A percentile compares a stretch with the other conserved stretches of the same genome.
phyloP scores from a whole-genome alignment of 352 stramenopile genomes.

The Pythium oligandrum region DNA sequence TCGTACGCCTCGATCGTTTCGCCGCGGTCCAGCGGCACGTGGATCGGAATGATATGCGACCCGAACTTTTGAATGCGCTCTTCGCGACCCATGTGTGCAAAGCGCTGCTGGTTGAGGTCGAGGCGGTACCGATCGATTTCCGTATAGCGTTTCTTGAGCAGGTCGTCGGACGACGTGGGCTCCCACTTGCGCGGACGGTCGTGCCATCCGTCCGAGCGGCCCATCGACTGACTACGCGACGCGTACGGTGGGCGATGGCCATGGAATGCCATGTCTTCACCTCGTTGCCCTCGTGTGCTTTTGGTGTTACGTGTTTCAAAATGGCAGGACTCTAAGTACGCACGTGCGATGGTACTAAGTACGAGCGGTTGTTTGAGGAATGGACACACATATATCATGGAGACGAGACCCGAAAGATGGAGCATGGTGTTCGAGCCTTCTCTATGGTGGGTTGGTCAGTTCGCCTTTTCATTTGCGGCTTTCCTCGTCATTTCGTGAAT shows the following conservation, averaged over 20 bases:
- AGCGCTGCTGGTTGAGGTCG: neutral
- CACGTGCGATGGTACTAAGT: too few relatives aligned
- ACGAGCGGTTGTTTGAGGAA: too few relatives aligned
- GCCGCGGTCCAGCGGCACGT: constrained; percentile 3
- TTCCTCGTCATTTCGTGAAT: neutral
- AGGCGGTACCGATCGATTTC: neutral
- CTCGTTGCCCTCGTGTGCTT: neutral
- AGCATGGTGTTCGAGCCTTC: too few relatives aligned
- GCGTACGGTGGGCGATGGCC: too few relatives aligned
- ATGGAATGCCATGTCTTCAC: neutral
- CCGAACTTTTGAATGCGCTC: constrained; percentile 1
- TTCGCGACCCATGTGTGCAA: neutral
- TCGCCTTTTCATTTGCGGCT: neutral
- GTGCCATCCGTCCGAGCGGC: too few relatives aligned
- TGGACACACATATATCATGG: too few relatives aligned
- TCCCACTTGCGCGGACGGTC: neutral
- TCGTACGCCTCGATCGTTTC: constrained; percentile 5
- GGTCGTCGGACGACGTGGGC: neutral
- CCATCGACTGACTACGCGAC: too few relatives aligned
- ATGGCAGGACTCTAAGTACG: too few relatives aligned
- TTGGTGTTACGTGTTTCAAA: too few relatives aligned
- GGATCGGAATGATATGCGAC: constrained; percentile 5
- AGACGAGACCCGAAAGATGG: too few relatives aligned
- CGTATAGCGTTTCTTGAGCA: constrained; percentile 7
- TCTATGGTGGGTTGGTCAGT: too few relatives aligned